phyloP scores from a whole-genome alignment of 371 early-diverging fungal genomes.

The Mucor piriformis region DNA sequence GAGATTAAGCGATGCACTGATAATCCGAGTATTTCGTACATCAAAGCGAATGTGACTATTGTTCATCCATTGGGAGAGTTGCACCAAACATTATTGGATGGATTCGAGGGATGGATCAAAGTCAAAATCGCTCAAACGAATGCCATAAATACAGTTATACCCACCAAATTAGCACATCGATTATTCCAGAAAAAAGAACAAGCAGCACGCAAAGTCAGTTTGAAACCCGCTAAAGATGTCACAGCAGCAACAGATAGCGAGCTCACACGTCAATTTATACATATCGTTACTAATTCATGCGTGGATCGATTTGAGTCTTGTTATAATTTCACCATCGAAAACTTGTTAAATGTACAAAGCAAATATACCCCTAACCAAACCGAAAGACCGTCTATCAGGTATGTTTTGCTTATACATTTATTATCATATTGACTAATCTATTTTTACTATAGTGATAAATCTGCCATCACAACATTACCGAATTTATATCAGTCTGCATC shows the following conservation, averaged over 20 bases:
- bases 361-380: not conserved
- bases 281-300: slow-evolving; percentile 1
- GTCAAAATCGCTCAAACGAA: slow-evolving; percentile 13
- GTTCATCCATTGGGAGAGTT: slow-evolving; percentile 40
- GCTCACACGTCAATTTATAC: slow-evolving; percentile 10
- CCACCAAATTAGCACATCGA: not conserved
- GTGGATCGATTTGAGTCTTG: not conserved
- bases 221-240: slow-evolving; percentile 1
- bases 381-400: too few species aligned
- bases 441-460: too few species aligned
- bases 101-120: slow-evolving; percentile 25
- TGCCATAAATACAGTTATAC: not conserved
- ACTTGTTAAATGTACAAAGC: not conserved
- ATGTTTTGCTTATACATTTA: too few species aligned
- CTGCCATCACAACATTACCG: too few species aligned
- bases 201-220: not conserved
- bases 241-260: slow-evolving; percentile 7
- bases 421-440: too few species aligned
- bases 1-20: not conserved
- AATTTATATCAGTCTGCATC: too few species aligned
- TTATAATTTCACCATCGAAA: not conserved
- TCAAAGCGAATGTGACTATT: slow-evolving; percentile 28
- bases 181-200: slow-evolving; percentile 2
- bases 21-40: slow-evolving; percentile 5
- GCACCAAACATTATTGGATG: not conserved